Conservation (phyloP, 441 rosid genomes). For the Macaranga tanarius region DNA sequence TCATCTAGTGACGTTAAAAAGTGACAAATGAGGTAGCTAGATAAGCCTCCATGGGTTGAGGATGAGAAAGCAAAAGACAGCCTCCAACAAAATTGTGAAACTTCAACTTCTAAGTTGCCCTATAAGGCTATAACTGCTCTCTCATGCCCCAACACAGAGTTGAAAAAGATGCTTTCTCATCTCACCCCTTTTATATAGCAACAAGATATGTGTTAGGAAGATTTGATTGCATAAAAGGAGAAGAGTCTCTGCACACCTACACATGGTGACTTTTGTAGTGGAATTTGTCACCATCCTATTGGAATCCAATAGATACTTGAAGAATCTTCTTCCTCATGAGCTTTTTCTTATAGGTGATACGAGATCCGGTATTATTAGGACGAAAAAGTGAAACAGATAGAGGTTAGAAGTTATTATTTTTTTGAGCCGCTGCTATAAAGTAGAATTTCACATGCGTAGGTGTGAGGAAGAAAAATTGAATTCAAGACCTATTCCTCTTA, state of each 20-base stretch:
- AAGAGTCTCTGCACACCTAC: background rate
- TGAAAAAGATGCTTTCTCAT: conserved; percentile 15
- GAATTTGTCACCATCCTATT: conserved; percentile 10
- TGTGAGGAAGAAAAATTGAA: too few relatives aligned
- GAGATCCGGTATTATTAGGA: too few relatives aligned
- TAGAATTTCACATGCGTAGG: too few relatives aligned
- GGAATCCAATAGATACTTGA: conserved; percentile 19
- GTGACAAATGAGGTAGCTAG: too few relatives aligned
- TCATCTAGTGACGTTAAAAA: too few relatives aligned
- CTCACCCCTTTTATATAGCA: conserved; percentile 2
- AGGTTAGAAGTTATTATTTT: too few relatives aligned
- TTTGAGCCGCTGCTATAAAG: too few relatives aligned
- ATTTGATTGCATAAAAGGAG: conserved; percentile 10
- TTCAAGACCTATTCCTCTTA: too few relatives aligned
- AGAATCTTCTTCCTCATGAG: conserved; percentile 24
- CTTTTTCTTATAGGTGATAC: too few relatives aligned
- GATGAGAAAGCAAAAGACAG: background rate
- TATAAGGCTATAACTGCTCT: background rate
- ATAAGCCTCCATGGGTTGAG: background rate
- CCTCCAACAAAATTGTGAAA: background rate
- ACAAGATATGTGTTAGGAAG: background rate
- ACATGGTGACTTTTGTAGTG: conserved; percentile 18
- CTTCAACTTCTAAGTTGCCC: background rate
- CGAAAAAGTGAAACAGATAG: too few relatives aligned
- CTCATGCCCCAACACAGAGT: background rate